phyloP scores from a whole-genome alignment of 1,139 yeast species.

The Zygosaccharomyces pseudobailii region DNA sequence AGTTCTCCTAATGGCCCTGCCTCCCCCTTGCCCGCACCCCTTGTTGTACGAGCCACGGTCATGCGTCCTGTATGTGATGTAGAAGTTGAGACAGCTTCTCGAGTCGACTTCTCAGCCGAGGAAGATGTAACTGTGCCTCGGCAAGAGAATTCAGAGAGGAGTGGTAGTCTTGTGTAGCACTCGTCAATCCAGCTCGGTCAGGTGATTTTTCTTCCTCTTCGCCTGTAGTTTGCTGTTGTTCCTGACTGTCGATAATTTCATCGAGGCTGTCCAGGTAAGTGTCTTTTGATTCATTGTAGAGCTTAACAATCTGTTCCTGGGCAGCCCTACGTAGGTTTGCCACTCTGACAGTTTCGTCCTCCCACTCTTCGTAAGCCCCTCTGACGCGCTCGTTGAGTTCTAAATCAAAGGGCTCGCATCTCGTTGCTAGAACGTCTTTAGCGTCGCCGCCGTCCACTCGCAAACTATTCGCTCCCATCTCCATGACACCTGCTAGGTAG shows the following conservation, averaged over 20 bases:
- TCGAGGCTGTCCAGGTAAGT: conserved; percentile 25
- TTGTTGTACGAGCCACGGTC: background rate
- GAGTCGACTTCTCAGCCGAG: background rate
- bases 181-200: conserved; percentile 4
- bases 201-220: conserved; percentile 12
- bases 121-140: background rate
- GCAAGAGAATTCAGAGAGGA: background rate
- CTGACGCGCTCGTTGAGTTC: conserved; percentile 52
- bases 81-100: conserved; percentile 1
- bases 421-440: conserved; percentile 7
- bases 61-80: background rate
- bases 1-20: background rate
- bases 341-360: conserved; percentile 50
- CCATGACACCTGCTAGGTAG: conserved; percentile 47
- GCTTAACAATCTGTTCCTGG: conserved; percentile 38
- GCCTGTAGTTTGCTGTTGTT: conserved; percentile 1
- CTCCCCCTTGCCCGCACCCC: background rate
- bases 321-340: conserved; percentile 49
- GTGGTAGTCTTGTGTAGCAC: conserved; percentile 6
- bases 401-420: conserved; percentile 59
- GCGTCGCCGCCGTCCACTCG: conserved; percentile 32
- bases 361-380: conserved; percentile 49
- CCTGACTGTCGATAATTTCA: conserved; percentile 13
- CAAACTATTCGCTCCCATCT: conserved; percentile 45
- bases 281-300: conserved; percentile 28